Evolutionary conservation across 805 yeast genomes (phyloP).

Genomic region (Metschnikowia borealis): DNA sequence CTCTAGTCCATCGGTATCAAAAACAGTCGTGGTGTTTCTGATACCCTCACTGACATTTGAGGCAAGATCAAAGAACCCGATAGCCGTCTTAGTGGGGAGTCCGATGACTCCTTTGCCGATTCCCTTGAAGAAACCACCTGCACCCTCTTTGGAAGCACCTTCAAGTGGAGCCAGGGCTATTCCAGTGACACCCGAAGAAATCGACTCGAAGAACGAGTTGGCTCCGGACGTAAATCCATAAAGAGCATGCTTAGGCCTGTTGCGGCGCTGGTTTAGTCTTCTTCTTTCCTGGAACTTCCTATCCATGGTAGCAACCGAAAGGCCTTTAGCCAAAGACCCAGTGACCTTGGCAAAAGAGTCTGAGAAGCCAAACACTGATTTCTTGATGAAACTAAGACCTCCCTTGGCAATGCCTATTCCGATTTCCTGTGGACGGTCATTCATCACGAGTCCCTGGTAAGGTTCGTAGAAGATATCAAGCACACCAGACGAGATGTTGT

Average conservation of each 20-base stretch:
- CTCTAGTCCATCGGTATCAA: conserved; percentile 72
- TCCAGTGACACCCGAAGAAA: conserved; percentile 86
- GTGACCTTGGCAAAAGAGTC: conserved; percentile 92
- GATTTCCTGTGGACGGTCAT: conserved; percentile 91
- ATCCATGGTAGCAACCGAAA: conserved; percentile 88
- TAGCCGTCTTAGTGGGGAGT: conserved; percentile 93
- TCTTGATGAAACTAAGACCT: conserved; percentile 87
- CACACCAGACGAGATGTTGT: conserved; percentile 89
- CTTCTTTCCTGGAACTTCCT: conserved; percentile 77
- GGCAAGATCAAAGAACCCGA: conserved; percentile 90
- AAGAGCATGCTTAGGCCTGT: conserved; percentile 78
- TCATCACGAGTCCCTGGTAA: conserved; percentile 89
- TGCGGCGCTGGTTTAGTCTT: conserved; percentile 67
- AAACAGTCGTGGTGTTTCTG: conserved; percentile 84
- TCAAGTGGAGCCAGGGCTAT: conserved; percentile 85
- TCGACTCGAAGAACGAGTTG: conserved; percentile 77
- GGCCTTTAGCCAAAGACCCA: conserved; percentile 91
- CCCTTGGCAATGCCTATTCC: conserved; percentile 97
- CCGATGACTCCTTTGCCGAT: conserved; percentile 94
- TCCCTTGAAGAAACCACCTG: conserved; percentile 90
- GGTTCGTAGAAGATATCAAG: conserved; percentile 97
- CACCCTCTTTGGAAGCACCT: conserved; percentile 86
- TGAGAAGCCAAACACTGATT: conserved; percentile 90
- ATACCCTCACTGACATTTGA: conserved; percentile 92
- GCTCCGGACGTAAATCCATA: conserved; percentile 86